Base-by-base conservation (phyloP, 148 eudicot species). In the Drosera capensis region DNA sequence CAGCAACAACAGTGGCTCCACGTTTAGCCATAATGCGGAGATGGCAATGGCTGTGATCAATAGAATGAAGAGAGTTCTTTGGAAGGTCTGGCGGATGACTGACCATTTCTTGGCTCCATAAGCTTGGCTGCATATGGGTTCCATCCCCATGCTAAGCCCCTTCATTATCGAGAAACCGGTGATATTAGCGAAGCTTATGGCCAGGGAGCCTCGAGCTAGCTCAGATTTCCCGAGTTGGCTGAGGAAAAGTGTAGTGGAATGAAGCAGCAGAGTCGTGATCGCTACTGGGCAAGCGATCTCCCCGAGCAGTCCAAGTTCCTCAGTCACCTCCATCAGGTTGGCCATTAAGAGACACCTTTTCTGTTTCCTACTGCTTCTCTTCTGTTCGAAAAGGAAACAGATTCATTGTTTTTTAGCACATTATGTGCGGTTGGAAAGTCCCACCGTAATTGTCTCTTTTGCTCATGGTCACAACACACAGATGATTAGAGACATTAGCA, bases 71-170 rank as follows among this genome's bases (percentile, higher is more conserved):
- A 83, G 62, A 11, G 79, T 80, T 41, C 65, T 80, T 25, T 83
- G 70, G 61, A 77, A 80, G 3, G 77, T 75, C 23, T 88, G 92
- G 66, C 68, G 67, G 0, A 88, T 56, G 4, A 83, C 62, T 0
- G 75, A 55, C 45, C 68, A 67, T 57, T 73, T 71, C 43, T 57
- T 68, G 52, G 97, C 97, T 20, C 97, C 97, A 41, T 57, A 88
- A 7, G 97, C 94, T 63, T 88, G 97, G 60, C 71, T 66, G 29
- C 97, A 88, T 25, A 88, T 83, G 38, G 97, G 86, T 17, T 88
- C 97, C 97, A 88, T 88, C 0, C 84, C 97, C 65, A 71, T 67
- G 49, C 87, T 68, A 13, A 88, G 67, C 12, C 97, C 97, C 68
- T 88, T 88, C 52, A 88, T 80, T 52, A 88, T 72, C 0, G 97